phyloP scores from a whole-genome alignment of 805 yeast species.

The Candida coquimbonensis region DNA sequence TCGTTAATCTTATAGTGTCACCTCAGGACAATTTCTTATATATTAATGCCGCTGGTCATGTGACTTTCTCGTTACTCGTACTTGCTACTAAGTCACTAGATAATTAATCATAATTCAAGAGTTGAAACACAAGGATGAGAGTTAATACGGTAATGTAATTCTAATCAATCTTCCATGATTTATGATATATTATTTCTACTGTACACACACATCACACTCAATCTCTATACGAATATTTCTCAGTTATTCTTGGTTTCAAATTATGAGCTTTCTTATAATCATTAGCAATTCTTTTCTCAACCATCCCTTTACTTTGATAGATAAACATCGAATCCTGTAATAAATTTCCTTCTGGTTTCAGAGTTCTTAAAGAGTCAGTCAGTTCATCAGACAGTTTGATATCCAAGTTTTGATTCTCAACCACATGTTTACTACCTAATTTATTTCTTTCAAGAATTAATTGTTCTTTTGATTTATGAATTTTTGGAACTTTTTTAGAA shows the following conservation, averaged over 20 bases:
- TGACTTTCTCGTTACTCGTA: too few relatives aligned
- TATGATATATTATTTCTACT: too few relatives aligned
- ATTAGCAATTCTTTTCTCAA: slow-evolving; percentile 72
- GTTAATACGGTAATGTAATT: too few relatives aligned
- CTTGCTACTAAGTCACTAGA: too few relatives aligned
- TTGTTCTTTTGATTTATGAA: slow-evolving; percentile 16
- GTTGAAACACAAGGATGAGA: too few relatives aligned
- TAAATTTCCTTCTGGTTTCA: slow-evolving; percentile 87
- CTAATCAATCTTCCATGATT: too few relatives aligned
- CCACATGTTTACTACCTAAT: slow-evolving; percentile 40
- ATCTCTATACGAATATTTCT: slow-evolving; percentile 92
- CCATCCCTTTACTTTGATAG: slow-evolving; percentile 76
- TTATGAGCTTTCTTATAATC: slow-evolving; percentile 47
- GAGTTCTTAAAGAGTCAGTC: slow-evolving; percentile 71
- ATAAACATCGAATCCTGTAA: slow-evolving; percentile 75
- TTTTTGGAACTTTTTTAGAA: slow-evolving; percentile 1
- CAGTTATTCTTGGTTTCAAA: slow-evolving; percentile 70
- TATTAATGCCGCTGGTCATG: too few relatives aligned
- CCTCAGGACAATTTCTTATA: too few relatives aligned
- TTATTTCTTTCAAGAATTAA: slow-evolving; percentile 30
- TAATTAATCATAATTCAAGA: too few relatives aligned
- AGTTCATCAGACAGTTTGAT: slow-evolving; percentile 87
- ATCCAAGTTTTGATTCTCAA: slow-evolving; percentile 46
- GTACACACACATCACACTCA: slow-evolving; percentile 17
- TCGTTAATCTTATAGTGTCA: too few relatives aligned